Percentiles rank a stretch among this genome's conserved stretches.
Conservation (phyloP, 1,284 basidiomycete species). For the Apiotrichum porosum region DNA sequence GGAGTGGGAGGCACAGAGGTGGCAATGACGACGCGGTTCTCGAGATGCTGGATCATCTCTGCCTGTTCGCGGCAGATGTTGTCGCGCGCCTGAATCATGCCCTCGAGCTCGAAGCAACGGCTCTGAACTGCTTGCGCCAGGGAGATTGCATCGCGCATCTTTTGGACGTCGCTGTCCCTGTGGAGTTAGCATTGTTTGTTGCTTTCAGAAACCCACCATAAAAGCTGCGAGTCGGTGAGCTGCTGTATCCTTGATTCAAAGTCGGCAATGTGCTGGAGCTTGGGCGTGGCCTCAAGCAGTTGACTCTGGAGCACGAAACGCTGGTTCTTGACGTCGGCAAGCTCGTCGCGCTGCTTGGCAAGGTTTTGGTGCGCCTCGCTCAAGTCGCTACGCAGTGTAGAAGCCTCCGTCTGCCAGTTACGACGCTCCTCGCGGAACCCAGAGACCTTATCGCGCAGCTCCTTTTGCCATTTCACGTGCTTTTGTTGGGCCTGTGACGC, state of each 20-base stretch:
- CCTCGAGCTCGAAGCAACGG: slow-evolving; percentile 24
- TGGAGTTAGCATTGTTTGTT: neutral
- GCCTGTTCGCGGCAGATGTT: slow-evolving; percentile 20
- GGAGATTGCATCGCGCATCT: slow-evolving; percentile 24
- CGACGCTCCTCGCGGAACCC: slow-evolving; percentile 38
- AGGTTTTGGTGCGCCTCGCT: slow-evolving; percentile 25
- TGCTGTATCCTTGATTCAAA: slow-evolving; percentile 43
- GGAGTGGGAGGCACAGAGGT: neutral
- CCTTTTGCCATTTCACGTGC: slow-evolving; percentile 44
- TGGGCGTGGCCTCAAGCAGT: slow-evolving; percentile 34
- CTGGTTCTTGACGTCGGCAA: slow-evolving; percentile 43
- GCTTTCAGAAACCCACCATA: slow-evolving; percentile 35
- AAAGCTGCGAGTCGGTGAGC: slow-evolving; percentile 31
- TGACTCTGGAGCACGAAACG: slow-evolving; percentile 40
- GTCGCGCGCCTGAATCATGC: slow-evolving; percentile 23
- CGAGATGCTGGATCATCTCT: slow-evolving; percentile 15
- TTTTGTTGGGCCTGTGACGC: slow-evolving; percentile 37
- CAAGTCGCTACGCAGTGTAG: slow-evolving; percentile 27
- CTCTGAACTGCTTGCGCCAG: slow-evolving; percentile 16
- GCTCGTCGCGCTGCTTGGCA: slow-evolving; percentile 33
- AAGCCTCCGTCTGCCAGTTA: slow-evolving; percentile 36
- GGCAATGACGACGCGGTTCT: slow-evolving; percentile 1
- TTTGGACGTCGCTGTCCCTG: slow-evolving; percentile 31
- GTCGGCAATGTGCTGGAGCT: slow-evolving; percentile 39
- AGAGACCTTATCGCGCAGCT: slow-evolving; percentile 37